Evolutionary conservation across 1,139 yeast genomes (phyloP), one percentile per base, ranked within the genome.

Genomic region (Candida glucosophila): DNA sequence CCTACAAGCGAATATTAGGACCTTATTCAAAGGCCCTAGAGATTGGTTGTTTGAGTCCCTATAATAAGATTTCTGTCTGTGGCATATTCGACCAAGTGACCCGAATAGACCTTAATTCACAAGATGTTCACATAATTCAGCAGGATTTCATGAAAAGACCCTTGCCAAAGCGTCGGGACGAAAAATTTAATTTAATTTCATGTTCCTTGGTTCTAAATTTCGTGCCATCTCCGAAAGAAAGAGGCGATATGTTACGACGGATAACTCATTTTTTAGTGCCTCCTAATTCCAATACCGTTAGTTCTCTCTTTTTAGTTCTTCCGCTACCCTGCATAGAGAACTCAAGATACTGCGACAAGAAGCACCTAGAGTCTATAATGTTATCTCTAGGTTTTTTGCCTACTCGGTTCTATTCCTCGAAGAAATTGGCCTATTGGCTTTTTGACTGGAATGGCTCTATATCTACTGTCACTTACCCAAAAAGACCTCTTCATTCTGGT

Each of bases 121-220:
- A 82, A 46, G 79, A 80, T 37, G 79, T 77, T 0, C 52, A 59
- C 8, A 86, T 88, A 10, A 30, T 63, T 20, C 68, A 81, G 49
- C 93, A 83, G 49, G 92, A 90, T 48, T 88, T 88, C 43, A 80
- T 88, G 88, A 60, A 73, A 24, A 58, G 90, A 28, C 81, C 85
- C 3, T 34, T 73, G 4, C 92, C 94, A 0, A 31, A 35, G 3
- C 19, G 26, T 6, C 56, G 52, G 2, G 21, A 30, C 0, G 77
- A 71, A 4, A 59, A 50, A 29, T 86, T 77, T 47, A 68, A 79
- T 39, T 44, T 82, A 19, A 61, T 88, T 2, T 81, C 94, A 4
- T 78, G 95, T 35, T 85, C 95, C 0, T 53, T 88, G 33, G 98
- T 88, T 20, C 60, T 88, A 12, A 88, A 88, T 46, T 88, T 83